A percentile compares a stretch with the other conserved stretches of the same genome.
Evolutionary conservation across 495 filamentous ascomycete genomes (phyloP).

Genomic region (Immersiella caudata): DNA sequence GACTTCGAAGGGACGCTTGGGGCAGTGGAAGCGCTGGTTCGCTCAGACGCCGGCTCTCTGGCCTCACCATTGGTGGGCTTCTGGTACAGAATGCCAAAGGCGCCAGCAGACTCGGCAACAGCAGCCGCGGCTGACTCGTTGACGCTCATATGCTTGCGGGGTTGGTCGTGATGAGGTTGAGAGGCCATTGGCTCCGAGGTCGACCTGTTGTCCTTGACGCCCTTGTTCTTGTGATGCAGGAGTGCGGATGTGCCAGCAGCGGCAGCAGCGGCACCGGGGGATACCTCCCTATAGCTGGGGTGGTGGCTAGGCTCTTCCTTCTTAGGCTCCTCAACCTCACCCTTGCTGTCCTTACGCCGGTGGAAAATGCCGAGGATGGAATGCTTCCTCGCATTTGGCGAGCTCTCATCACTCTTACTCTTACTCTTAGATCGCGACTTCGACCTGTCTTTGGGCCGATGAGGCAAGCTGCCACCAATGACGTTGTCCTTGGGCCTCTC

Average conservation of each 20-base stretch:
- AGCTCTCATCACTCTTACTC: neutral
- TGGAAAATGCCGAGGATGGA: slow-evolving; percentile 37
- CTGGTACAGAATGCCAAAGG: slow-evolving; percentile 2
- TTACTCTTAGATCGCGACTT: neutral
- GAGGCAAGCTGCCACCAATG: neutral
- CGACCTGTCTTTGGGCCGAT: neutral
- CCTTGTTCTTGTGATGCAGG: slow-evolving; percentile 23
- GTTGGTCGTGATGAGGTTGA: neutral
- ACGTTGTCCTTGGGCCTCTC: neutral
- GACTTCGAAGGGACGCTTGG: slow-evolving; percentile 2
- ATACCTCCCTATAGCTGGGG: slow-evolving; percentile 30
- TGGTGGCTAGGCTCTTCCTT: slow-evolving; percentile 17
- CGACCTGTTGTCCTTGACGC: slow-evolving; percentile 16
- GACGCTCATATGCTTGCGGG: neutral
- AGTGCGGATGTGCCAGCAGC: slow-evolving; percentile 28
- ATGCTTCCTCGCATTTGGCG: slow-evolving; percentile 16
- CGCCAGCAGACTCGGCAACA: neutral
- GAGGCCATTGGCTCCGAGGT: slow-evolving; percentile 11
- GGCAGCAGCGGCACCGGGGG: slow-evolving; percentile 34
- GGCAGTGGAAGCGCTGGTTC: neutral
- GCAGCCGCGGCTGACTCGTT: neutral
- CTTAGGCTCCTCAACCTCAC: slow-evolving; percentile 15
- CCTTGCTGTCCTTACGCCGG: slow-evolving; percentile 34
- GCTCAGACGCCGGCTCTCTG: neutral
- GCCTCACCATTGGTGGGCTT: neutral